These are phyloP conservation scores for Exophiala aquamarina DNA, from an alignment of 2,329 filamentous ascomycete species.

Conservation along the genomic window DNA sequence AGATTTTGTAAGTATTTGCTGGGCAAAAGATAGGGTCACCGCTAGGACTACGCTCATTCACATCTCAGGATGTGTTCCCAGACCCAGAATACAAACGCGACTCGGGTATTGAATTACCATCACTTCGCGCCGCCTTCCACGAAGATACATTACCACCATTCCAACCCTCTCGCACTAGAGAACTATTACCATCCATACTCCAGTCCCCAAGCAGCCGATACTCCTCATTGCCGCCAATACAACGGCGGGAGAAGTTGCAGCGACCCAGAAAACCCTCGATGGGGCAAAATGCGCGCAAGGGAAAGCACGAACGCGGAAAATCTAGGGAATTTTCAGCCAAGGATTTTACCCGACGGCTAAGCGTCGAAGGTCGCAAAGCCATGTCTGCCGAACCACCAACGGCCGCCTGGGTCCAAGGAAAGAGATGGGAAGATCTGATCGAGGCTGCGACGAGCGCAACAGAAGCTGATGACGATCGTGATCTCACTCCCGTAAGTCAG, in stretches of 20 bases:
- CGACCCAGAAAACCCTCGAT: slow-evolving; percentile 84
- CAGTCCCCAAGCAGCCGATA: slow-evolving; percentile 78
- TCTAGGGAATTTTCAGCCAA: slow-evolving; percentile 54
- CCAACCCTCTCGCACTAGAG: slow-evolving; percentile 63
- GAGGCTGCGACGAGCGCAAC: slow-evolving; percentile 84
- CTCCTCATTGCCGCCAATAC: slow-evolving; percentile 81
- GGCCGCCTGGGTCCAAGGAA: slow-evolving; percentile 71
- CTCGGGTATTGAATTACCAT: slow-evolving; percentile 68
- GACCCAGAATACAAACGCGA: slow-evolving; percentile 67
- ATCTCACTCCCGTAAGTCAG: slow-evolving; percentile 77
- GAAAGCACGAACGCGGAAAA: slow-evolving; percentile 77
- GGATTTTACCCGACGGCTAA: slow-evolving; percentile 70
- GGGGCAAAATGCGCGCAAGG: slow-evolving; percentile 71
- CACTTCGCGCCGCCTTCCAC: slow-evolving; percentile 66
- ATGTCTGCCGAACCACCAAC: slow-evolving; percentile 81
- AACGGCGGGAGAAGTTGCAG: slow-evolving; percentile 68
- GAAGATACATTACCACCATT: slow-evolving; percentile 71
- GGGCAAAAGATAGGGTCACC: slow-evolving; percentile 2
- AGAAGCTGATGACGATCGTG: slow-evolving; percentile 81
- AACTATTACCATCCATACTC: slow-evolving; percentile 79
- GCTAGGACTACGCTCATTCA: slow-evolving; percentile 25
- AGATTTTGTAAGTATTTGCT: slow-evolving; percentile 62
- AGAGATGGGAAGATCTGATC: slow-evolving; percentile 94
- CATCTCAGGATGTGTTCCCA: slow-evolving; percentile 65
- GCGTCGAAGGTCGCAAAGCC: slow-evolving; percentile 76